Conservation (phyloP, 2,329 filamentous ascomycete species). For the Geosmithia putterillii region DNA sequence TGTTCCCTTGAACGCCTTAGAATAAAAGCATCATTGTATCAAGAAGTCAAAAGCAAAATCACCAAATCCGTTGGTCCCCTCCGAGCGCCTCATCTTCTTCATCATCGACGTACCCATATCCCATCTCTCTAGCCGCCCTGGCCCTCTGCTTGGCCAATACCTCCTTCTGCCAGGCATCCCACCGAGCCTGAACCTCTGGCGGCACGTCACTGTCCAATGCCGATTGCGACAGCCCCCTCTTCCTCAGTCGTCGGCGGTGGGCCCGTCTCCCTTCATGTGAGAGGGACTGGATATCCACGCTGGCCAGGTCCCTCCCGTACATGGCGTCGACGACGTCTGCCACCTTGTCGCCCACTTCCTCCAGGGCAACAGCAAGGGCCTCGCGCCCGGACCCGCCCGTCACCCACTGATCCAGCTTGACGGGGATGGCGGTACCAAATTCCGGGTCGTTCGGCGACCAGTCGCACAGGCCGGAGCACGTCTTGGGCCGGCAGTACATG, state of each 20-base stretch:
- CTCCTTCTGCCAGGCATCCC: constrained; percentile 30
- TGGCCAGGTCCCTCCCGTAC: constrained; percentile 29
- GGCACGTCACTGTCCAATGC: constrained; percentile 12
- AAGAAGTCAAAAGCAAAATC: no score
- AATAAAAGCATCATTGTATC: no score
- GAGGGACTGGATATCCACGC: constrained; percentile 28
- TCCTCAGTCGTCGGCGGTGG: constrained; percentile 36
- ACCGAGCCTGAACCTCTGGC: constrained; percentile 27
- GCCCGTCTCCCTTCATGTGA: constrained; percentile 33
- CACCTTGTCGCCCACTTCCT: constrained; percentile 32
- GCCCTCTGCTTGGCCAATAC: constrained; percentile 26
- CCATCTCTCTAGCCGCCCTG: constrained; percentile 24
- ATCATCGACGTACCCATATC: constrained; percentile 18
- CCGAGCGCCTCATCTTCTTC: constrained; percentile 17
- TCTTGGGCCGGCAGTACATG: constrained; percentile 39
- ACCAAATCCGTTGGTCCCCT: constrained; percentile 15
- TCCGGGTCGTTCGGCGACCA: constrained; percentile 44
- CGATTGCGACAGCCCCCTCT: constrained; percentile 27
- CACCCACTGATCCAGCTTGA: constrained; percentile 50
- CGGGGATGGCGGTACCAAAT: constrained; percentile 47
- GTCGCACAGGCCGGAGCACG: constrained; percentile 34
- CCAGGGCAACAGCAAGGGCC: constrained; percentile 19
- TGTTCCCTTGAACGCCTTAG: no score
- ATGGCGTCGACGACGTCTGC: constrained; percentile 35
- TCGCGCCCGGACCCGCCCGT: constrained; percentile 37